Conservation (phyloP, 2,329 filamentous ascomycete species). For the Fusarium torreyae region DNA sequence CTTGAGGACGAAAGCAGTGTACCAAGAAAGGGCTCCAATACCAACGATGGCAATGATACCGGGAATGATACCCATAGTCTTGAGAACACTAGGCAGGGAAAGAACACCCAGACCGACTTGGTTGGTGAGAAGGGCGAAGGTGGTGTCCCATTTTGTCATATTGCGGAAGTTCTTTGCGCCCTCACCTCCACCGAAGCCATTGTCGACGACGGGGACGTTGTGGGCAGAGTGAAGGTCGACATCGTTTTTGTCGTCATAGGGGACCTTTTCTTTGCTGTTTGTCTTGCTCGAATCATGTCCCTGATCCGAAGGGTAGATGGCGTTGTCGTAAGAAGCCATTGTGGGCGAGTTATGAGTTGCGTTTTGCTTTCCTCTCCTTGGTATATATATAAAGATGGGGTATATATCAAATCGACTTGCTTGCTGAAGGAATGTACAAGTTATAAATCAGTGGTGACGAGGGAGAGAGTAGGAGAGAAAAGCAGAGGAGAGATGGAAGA, state of each 20-base stretch:
- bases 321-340: conserved; percentile 45
- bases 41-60: conserved; percentile 79
- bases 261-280: conserved; percentile 49
- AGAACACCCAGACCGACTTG: conserved; percentile 64
- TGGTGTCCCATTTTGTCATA: conserved; percentile 55
- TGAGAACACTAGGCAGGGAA: conserved; percentile 80
- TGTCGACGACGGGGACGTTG: conserved; percentile 42
- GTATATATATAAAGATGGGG: not conserved
- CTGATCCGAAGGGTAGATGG: conserved; percentile 48
- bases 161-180: conserved; percentile 54
- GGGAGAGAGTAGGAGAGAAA: conserved; percentile 6
- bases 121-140: conserved; percentile 54
- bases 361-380: conserved; percentile 3
- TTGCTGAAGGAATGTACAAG: conserved; percentile 17
- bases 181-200: conserved; percentile 50
- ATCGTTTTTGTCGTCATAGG: conserved; percentile 32
- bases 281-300: conserved; percentile 48
- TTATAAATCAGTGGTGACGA: conserved; percentile 1
- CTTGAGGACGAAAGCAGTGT: conserved; percentile 65
- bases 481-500: conserved; percentile 7
- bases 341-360: conserved; percentile 13
- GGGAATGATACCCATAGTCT: conserved; percentile 76
- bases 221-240: conserved; percentile 42
- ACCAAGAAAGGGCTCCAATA: conserved; percentile 76
- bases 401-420: conserved; percentile 14